Conservation (phyloP, 768 basidiomycete genomes). For the Termitomyces sp. region DNA sequence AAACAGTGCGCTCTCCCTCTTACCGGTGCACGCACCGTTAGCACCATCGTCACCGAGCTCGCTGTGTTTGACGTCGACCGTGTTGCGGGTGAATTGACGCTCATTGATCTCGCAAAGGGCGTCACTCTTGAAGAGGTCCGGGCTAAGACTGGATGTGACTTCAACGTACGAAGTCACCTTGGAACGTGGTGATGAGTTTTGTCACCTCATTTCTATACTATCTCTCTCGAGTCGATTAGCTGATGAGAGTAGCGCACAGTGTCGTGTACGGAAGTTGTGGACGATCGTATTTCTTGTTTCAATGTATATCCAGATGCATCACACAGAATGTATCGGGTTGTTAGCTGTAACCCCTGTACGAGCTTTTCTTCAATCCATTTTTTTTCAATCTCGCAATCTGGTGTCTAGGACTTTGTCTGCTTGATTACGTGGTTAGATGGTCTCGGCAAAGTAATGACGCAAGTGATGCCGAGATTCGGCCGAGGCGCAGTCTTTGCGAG, state of each 20-base stretch:
- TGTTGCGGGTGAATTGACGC: conserved; percentile 57
- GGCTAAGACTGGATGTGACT: conserved; percentile 83
- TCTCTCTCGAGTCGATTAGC: neutral
- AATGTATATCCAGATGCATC: neutral
- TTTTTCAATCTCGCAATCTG: neutral
- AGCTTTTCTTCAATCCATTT: neutral
- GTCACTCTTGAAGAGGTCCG: conserved; percentile 78
- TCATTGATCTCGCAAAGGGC: conserved; percentile 83
- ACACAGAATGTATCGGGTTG: neutral
- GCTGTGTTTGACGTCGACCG: conserved; percentile 89
- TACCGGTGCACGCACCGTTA: conserved; percentile 84
- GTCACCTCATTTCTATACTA: neutral
- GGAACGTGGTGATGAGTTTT: conserved; percentile 34
- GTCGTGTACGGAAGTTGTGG: neutral
- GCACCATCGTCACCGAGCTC: conserved; percentile 90
- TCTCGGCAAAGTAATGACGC: conserved; percentile 7
- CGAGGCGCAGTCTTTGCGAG: neutral
- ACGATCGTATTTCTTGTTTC: neutral
- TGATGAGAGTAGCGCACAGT: neutral
- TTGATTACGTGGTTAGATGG: neutral
- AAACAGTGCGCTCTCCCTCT: conserved; percentile 77
- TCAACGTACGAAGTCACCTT: conserved; percentile 51
- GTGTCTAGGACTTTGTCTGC: too few species aligned
- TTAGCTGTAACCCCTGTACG: neutral
- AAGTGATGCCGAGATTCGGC: neutral